Conservation (phyloP, 2,329 filamentous ascomycete genomes). For the Dothidotthia symphoricarpi region DNA sequence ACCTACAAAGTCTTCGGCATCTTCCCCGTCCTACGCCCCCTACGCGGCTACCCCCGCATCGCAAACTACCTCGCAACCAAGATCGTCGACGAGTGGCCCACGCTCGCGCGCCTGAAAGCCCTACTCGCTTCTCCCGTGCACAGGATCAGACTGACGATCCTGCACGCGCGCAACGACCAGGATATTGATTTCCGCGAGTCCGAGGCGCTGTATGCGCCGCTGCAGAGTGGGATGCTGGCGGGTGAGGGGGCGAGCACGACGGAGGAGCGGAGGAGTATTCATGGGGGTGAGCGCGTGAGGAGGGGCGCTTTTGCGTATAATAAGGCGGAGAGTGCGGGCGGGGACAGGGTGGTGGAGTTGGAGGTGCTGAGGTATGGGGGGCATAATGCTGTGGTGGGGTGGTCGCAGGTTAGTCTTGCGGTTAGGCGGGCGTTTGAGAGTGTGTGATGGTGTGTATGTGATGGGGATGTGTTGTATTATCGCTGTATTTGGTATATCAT, state of each 20-base stretch:
- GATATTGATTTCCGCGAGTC: conserved; percentile 78
- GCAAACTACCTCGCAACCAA: conserved; percentile 60
- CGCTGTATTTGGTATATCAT: no score
- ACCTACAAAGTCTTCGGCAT: conserved; percentile 77
- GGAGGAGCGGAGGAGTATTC: conserved; percentile 33
- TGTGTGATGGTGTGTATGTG: conserved; percentile 54
- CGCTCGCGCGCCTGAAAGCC: conserved; percentile 62
- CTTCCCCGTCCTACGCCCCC: conserved; percentile 74
- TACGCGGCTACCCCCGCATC: conserved; percentile 65
- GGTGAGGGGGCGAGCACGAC: conserved; percentile 24
- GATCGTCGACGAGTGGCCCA: conserved; percentile 81
- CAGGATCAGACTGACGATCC: conserved; percentile 62
- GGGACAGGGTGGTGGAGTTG: conserved; percentile 37
- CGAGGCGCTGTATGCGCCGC: conserved; percentile 26
- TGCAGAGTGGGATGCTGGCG: conserved; percentile 31
- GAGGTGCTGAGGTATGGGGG: conserved; percentile 48
- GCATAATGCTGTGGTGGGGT: conserved; percentile 69
- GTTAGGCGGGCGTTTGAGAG: conserved; percentile 66
- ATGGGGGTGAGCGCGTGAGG: conserved; percentile 32
- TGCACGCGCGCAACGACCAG: conserved; percentile 78
- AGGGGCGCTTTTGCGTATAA: conserved; percentile 40
- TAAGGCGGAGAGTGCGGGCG: conserved; percentile 29
- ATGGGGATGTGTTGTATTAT: no score
- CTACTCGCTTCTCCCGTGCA: conserved; percentile 49
- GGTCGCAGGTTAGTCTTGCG: conserved; percentile 62